A percentile compares a stretch with the other conserved stretches of the same genome.
phyloP scores from a whole-genome alignment of 2,329 filamentous ascomycete genomes.

The Metarhizium rileyi region DNA sequence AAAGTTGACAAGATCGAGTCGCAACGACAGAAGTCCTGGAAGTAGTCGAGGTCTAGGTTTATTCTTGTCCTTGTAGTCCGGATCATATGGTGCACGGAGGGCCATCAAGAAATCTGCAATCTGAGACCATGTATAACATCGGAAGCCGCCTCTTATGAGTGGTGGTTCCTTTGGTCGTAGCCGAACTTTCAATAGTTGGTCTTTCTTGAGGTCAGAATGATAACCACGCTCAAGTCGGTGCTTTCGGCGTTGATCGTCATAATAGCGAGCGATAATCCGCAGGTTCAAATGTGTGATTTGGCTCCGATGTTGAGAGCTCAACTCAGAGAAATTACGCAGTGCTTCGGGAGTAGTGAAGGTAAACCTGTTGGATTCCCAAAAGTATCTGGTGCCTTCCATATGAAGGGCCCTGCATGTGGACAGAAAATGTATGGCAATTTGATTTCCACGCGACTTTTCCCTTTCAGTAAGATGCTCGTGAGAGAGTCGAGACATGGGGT shows the following conservation, averaged over 20 bases:
- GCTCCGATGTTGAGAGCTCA: slow-evolving; percentile 32
- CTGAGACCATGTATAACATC: slow-evolving; percentile 45
- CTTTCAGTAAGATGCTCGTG: slow-evolving; percentile 32
- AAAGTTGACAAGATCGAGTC: slow-evolving; percentile 47
- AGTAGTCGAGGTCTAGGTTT: slow-evolving; percentile 32
- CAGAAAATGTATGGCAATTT: slow-evolving; percentile 44
- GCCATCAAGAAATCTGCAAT: slow-evolving; percentile 42
- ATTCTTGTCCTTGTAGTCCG: slow-evolving; percentile 24
- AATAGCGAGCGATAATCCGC: slow-evolving; percentile 45
- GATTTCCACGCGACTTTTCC: slow-evolving; percentile 34
- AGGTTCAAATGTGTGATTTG: slow-evolving; percentile 37
- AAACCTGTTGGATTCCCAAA: slow-evolving; percentile 45
- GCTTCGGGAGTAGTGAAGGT: slow-evolving; percentile 43
- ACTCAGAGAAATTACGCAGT: slow-evolving; percentile 37
- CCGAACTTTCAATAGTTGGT: slow-evolving; percentile 31
- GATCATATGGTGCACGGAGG: slow-evolving; percentile 40
- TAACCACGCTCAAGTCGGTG: slow-evolving; percentile 33
- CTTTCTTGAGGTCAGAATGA: slow-evolving; percentile 32
- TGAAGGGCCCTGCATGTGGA: slow-evolving; percentile 40
- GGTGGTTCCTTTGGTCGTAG: slow-evolving; percentile 34
- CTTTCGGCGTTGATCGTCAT: slow-evolving; percentile 37
- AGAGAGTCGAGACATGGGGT: slow-evolving; percentile 38
- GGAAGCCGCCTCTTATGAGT: slow-evolving; percentile 40
- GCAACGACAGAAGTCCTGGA: slow-evolving; percentile 35
- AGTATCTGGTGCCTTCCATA: slow-evolving; percentile 36